Conservation (phyloP, 805 yeast genomes). For the Hemisphaericaspora nanyangensis region DNA sequence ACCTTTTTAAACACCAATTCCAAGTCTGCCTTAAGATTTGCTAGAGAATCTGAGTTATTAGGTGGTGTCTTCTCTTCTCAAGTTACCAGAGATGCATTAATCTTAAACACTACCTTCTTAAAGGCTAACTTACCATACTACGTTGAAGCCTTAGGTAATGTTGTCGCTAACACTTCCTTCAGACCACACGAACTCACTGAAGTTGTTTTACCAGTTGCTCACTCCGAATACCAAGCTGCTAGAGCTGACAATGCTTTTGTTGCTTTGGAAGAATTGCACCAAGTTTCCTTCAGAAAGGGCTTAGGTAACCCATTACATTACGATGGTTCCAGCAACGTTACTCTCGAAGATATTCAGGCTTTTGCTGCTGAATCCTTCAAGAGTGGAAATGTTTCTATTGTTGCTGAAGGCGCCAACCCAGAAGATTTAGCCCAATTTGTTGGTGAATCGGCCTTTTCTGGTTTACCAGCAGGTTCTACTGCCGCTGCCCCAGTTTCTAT, state of each 20-base stretch:
- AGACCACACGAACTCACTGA: slow-evolving; percentile 82
- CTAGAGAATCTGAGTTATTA: slow-evolving; percentile 90
- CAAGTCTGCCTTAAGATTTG: slow-evolving; percentile 86
- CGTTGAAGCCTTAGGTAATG: slow-evolving; percentile 79
- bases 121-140: slow-evolving; percentile 88
- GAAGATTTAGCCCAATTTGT: slow-evolving; percentile 68
- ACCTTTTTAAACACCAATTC: slow-evolving; percentile 77
- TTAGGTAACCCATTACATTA: slow-evolving; percentile 80
- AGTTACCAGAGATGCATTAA: slow-evolving; percentile 81
- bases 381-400: slow-evolving; percentile 64
- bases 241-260: slow-evolving; percentile 47
- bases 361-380: slow-evolving; percentile 69
- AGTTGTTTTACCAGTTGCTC: slow-evolving; percentile 75
- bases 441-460: slow-evolving; percentile 58
- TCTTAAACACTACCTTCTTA: slow-evolving; percentile 77
- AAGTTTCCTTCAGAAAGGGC: slow-evolving; percentile 79
- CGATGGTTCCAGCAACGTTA: slow-evolving; percentile 54
- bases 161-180: slow-evolving; percentile 64
- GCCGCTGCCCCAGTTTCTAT: slow-evolving; percentile 37
- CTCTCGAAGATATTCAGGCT: slow-evolving; percentile 61
- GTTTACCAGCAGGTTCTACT: slow-evolving; percentile 59
- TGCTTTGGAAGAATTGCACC: slow-evolving; percentile 78
- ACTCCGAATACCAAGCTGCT: slow-evolving; percentile 56
- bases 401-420: slow-evolving; percentile 70
- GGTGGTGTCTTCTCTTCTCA: slow-evolving; percentile 75